Evolutionary conservation across 208 protist species (phyloP), one percentile per base, ranked within the genome.

Genomic region (Trypanosoma rangeli): DNA sequence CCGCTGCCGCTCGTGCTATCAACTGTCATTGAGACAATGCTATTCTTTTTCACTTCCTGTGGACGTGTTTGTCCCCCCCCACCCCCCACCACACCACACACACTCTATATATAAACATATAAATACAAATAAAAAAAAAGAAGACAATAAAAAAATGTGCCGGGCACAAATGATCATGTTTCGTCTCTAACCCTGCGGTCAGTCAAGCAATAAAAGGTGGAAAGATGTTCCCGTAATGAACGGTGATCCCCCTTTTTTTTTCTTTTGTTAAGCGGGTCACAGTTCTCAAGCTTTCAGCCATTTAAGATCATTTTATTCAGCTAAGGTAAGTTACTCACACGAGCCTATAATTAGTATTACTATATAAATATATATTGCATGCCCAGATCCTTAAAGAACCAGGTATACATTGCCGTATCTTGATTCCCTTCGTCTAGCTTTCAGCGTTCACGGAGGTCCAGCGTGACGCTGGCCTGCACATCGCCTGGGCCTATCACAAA

Each of bases 391-490:
- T 46, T 46, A 1, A 46, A 5, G 12, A 16, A 46, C 15, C 15
- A 46, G 42, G 15, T 46, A 46, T 1, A 46, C 42, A 46, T 9
- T 9, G 13, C 42, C 42, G 42, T 9, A 1, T 10, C 8, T 9
- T 3, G 13, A 15, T 46, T 3, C 42, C 8, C 42, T 46, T 18
- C 42, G 42, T 46, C 42, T 46, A 5, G 1, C 12, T 3, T 16
- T 46, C 42, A 37, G 4, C n/a, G 26, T 10, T 35, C 54, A 37
- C 31, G 39, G 3, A 76, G 22, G 56, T 76, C 57, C 29, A 76
- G 18, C 31, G 63, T 70, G 46, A 70, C 63, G 46, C 55, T 76
- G 12, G n/a, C 44, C 22, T 24, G 35, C 18, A 76, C 56, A 46
- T 71, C 46, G 2, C 15, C 33, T 13, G 64, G 48, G 1, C 56